Base-by-base conservation (phyloP, 1,284 basidiomycete species). In the Fomitopsis pinicola region DNA sequence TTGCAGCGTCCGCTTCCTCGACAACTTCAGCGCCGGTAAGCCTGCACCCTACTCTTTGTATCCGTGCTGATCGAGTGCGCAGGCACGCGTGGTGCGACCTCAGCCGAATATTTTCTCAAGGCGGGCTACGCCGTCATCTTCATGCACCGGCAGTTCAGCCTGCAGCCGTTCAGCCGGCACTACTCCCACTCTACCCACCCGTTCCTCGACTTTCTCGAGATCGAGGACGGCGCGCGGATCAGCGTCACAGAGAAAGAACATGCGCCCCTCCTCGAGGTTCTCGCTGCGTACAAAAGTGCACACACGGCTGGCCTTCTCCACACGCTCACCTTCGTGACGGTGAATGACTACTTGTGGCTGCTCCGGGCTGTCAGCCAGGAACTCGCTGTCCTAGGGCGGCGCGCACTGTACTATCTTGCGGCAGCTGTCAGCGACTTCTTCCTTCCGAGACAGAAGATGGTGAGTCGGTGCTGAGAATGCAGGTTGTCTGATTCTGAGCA, bases 361-460 rank as follows among this genome's bases (percentile, higher is more conserved):
- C 78, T 99, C 35, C 85, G 92, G 35, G 91, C 90, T 0, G 83
- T 98, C 56, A 91, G 91, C 64, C 81, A 88, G 63, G 86, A 92
- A 66, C 78, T 93, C 64, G 80, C 82, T 14, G 78, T 83, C 0
- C 71, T 97, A 2, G 86, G 91, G 1, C 78, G 92, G 58, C 81
- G 80, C 40, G 91, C 89, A 1, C 85, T 99, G 87, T 98, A 95
- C 77, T 99, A 98, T 73, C 88, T 99, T 58, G 97, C 97, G 14
- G 97, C 97, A 0, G 97, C 97, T 1, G 97, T 99, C 50, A 95
- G 92, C 73, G 97, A 99, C 75, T 99, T 99, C 74, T 99, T 98
- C 80, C 80, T 99, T 46, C 97, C 97, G 0, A 82, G 87, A 56
- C 91, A 96, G 70, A 90, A 86, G 70, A 87, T 98, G 82, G 95